These are phyloP conservation scores for Pezicula radicicola DNA, from an alignment of 2,329 filamentous ascomycete genomes.

Conservation along the genomic window DNA sequence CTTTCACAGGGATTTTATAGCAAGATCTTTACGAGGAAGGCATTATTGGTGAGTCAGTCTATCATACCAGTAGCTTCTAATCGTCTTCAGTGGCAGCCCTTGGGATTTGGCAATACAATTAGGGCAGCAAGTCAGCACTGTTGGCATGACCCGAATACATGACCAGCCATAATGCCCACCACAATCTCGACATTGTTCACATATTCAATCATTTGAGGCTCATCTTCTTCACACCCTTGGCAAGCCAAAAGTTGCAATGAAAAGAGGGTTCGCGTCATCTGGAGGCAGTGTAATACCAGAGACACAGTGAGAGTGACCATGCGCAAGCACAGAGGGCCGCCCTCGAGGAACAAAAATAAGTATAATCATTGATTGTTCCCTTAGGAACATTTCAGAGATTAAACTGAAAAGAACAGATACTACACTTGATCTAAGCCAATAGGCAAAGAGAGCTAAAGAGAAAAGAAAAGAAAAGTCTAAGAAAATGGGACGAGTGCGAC, in stretches of 20 bases:
- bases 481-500: neutral
- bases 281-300: conserved; percentile 70
- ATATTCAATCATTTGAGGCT: neutral
- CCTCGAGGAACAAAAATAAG: conserved; percentile 64
- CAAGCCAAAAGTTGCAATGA: conserved; percentile 53
- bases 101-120: no score
- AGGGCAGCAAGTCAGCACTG: no score
- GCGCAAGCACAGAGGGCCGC: conserved; percentile 67
- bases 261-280: conserved; percentile 60
- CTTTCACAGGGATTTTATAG: no score
- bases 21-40: no score
- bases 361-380: conserved; percentile 73
- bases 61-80: no score
- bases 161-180: no score
- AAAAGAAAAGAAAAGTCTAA: conserved; percentile 42
- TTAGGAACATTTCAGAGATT: conserved; percentile 83
- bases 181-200: no score
- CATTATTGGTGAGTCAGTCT: no score
- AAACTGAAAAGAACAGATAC: conserved; percentile 96
- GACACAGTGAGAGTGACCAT: conserved; percentile 63
- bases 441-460: conserved; percentile 50
- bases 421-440: conserved; percentile 86
- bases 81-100: no score
- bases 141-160: no score
- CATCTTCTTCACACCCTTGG: conserved; percentile 52